Evolutionary conservation across 176 grass and related monocot genomes (phyloP).

Genomic region (Musa troglodytarum): DNA sequence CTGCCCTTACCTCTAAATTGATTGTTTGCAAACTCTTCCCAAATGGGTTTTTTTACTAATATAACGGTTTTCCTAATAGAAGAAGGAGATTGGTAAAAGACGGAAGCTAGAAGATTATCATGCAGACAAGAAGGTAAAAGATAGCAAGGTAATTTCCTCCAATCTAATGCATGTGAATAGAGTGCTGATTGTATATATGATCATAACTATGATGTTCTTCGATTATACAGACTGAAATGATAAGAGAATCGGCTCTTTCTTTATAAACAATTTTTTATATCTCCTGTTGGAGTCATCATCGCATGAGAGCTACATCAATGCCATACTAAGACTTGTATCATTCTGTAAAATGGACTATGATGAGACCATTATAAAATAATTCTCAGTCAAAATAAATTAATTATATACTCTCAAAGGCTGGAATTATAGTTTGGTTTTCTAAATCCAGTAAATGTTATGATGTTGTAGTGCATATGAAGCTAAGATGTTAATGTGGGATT

Average conservation of each 20-base stretch:
- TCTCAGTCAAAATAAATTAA: neutral
- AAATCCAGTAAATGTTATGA: slow-evolving; percentile 5
- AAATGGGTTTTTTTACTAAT: neutral
- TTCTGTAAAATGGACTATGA: neutral
- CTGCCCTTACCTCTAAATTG: too few relatives aligned
- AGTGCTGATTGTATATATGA: neutral
- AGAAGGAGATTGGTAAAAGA: slow-evolving; percentile 63
- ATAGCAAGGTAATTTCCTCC: slow-evolving; percentile 60
- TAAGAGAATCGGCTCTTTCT: neutral
- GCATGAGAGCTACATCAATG: neutral
- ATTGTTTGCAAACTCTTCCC: neutral
- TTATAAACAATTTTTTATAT: neutral
- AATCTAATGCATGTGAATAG: neutral
- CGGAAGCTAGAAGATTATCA: slow-evolving; percentile 68
- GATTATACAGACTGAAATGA: neutral
- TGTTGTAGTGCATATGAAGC: slow-evolving; percentile 14
- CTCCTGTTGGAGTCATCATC: neutral
- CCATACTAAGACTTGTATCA: neutral
- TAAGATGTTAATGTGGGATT: neutral
- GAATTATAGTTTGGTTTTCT: neutral
- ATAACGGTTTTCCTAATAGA: slow-evolving; percentile 23
- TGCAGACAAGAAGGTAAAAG: slow-evolving; percentile 62
- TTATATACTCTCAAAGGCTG: neutral
- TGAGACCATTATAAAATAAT: neutral
- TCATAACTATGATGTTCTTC: neutral